phyloP scores from a whole-genome alignment of 176 grass and related monocot genomes.

The Avena atlantica region DNA sequence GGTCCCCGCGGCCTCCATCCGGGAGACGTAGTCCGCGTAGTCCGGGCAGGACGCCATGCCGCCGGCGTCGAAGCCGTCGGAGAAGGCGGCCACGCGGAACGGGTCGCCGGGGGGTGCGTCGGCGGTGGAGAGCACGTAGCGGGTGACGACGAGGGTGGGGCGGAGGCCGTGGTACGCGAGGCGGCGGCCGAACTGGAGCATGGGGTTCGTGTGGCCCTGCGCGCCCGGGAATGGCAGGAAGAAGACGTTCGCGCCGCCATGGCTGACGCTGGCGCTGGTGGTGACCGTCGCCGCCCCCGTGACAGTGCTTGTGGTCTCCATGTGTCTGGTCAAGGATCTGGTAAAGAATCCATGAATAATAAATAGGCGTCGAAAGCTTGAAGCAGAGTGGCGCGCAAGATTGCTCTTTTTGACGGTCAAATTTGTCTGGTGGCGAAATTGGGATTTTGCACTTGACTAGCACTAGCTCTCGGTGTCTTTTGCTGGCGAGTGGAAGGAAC shows the following conservation, averaged over 20 bases:
- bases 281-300: no score
- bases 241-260: not conserved
- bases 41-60: not conserved
- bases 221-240: not conserved
- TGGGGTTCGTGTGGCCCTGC: constrained; percentile 37
- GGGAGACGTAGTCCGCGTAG: not conserved
- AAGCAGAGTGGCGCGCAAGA: not conserved
- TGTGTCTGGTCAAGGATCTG: not conserved
- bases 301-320: not conserved
- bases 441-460: not conserved
- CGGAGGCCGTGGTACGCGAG: constrained; percentile 34
- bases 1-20: not conserved
- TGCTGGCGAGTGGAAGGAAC: not conserved
- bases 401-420: not conserved
- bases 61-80: constrained; percentile 31
- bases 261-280: not conserved
- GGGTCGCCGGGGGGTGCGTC: not conserved
- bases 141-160: not conserved
- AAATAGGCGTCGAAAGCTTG: not conserved
- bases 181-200: constrained; percentile 34
- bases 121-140: not conserved
- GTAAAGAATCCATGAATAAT: not conserved
- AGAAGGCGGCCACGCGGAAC: constrained; percentile 33
- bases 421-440: not conserved
- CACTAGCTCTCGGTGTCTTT: not conserved